Conservation (phyloP, 805 yeast species). For the Kazachstania taianensis region DNA sequence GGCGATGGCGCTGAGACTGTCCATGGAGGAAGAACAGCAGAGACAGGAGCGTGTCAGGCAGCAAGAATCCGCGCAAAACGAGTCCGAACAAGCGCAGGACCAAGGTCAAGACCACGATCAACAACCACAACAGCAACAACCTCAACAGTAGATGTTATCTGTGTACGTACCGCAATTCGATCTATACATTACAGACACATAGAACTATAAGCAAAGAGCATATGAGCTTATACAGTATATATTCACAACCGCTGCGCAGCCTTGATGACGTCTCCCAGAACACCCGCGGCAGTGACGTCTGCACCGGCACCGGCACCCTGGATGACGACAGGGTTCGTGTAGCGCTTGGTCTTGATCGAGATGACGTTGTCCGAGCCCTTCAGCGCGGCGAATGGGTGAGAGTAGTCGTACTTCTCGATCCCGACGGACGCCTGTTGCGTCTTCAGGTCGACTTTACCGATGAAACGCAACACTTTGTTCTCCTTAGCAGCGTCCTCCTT, state of each 20-base stretch:
- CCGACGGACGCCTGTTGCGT: constrained; percentile 70
- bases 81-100: constrained; percentile 81
- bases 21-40: constrained; percentile 88
- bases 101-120: constrained; percentile 32
- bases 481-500: constrained; percentile 75
- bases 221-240: not conserved
- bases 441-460: constrained; percentile 78
- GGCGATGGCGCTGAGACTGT: constrained; percentile 88
- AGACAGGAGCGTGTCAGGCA: constrained; percentile 71
- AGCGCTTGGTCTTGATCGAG: constrained; percentile 84
- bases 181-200: not conserved
- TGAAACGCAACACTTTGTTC: constrained; percentile 83
- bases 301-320: constrained; percentile 98
- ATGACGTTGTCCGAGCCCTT: constrained; percentile 95
- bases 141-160: not conserved
- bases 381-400: constrained; percentile 92
- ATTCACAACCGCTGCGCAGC: constrained; percentile 67
- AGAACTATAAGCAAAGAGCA: not conserved
- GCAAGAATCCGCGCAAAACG: constrained; percentile 73
- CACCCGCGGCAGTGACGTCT: constrained; percentile 77
- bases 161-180: no score
- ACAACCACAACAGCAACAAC: constrained; percentile 7
- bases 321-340: constrained; percentile 82
- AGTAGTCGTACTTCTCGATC: constrained; percentile 71
- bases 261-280: constrained; percentile 85